Base-by-base conservation (phyloP, 1,284 basidiomycete species). In the Trametes polyzona region DNA sequence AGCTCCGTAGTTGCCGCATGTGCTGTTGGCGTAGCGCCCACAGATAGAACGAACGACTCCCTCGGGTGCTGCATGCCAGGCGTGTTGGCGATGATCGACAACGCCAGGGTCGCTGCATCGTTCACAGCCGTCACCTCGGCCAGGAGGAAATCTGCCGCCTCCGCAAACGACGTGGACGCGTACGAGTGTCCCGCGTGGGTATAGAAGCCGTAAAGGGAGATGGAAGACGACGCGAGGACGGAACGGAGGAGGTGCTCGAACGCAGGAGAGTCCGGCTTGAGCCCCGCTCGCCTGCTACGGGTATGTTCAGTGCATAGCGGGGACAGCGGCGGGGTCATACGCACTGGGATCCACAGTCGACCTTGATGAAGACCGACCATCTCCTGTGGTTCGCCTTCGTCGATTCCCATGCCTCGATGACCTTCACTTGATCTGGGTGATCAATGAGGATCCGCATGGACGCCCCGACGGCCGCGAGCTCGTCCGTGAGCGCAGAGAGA, bases 11-110 rank as follows among this genome's bases (percentile, higher is more conserved):
- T 83, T 5, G 88, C 89, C 10, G 86, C 86, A 68, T 93, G 89
- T 0, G 92, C 92, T 2, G 93, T 89, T 1, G 93, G 93, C 2
- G 93, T 95, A n/a, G 92, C 88, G 12, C 93, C 93, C 0, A 94
- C 87, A 2, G 89, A 90, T 21, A 95, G 74, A 0, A 91, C 80
- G 65, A 91, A 92, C 1, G 80, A 80, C 36, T 77, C 68, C 8
- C 73, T 70, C 47, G 77, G 70, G 16, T 68, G 59, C 3, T 62
- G 48, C n/a, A 62, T 64, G 30, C 68, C 70, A 11, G 71, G 67
- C 10, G 73, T 72, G 37, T 67, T 66, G 3, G 73, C 66, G 12
- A 87, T 70, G 54, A 83, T 69, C 23, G 75, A 74, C 19, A 84
- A 67, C 0, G 89, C 90, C 35, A 84, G 71, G 26, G 72, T 73